Base-by-base conservation (phyloP, 305 asterid genomes). In the Nicotiana rustica region DNA sequence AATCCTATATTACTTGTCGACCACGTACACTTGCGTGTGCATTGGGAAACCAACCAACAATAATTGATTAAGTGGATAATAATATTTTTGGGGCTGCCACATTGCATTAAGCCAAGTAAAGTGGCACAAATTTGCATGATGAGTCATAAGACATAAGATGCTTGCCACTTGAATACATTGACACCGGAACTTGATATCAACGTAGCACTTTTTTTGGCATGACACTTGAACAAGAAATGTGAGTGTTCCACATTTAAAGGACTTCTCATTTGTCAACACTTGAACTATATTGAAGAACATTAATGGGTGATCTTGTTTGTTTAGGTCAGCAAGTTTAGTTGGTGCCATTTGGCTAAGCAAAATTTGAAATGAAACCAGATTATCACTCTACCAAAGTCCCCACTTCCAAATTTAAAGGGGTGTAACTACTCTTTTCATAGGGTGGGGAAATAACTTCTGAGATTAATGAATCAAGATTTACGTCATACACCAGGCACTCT, bases 241-340 rank as follows among this genome's bases (percentile, higher is more conserved):
- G 33, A 31, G 33, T 31, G 33, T 25, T 25, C 67, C 31, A 52
- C 66, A 31, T 47, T 76, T 76, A 88, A 85, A 70, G 71, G 77
- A 79, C 80, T 81, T 73, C 56, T 29, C 47, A 17, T 66, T 10
- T 31, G 44, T 76, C 67, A 55, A 31, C 31, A 55, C 18, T 76
- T 55, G 31, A 31, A 31, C 31, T 55, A 0, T 76, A 7, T 76
- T 55, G 18, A 0, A 76, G 49, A 76, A 55, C 65, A 76, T 17
- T 55, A 76, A 29, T 31, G 49, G 29, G 10, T 19, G 56, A 55
- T 52, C 10, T 29, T 55, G 47, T 75, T 75, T 0, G 8, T 52
- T 55, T 76, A 8, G 65, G 80, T 15, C 4, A 52, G 80, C 29
- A 52, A 52, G 47, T 76, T 49, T 29, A 55, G 49, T 29, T 52